Evolutionary conservation across 495 filamentous ascomycete species (phyloP), one percentile per base, ranked within the genome.

Genomic region (Aspergillus haitiensis): DNA sequence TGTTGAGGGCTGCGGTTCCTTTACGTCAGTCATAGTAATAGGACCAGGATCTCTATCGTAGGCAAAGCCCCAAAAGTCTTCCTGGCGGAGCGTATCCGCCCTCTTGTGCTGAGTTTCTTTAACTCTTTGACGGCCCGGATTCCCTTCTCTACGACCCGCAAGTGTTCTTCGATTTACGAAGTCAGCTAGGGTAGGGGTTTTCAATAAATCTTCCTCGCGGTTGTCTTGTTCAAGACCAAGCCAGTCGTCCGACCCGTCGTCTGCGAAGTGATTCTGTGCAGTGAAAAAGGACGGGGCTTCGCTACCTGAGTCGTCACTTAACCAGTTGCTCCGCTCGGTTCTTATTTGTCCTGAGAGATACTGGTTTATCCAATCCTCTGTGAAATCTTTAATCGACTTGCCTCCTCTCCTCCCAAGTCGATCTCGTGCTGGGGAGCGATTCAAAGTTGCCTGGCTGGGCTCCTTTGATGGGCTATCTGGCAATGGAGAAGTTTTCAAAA

Each of bases 291-390:
- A 80, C 0, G 75, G 77, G 7, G 77, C 74, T 47, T 80, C 77
- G 46, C 77, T 76, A 65, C 83, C 85, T 31, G 84, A 82, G 61
- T 87, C 86, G 86, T 91, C 88, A 65, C 87, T 91, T 45, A 88
- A 71, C 88, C 88, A 91, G 69, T 88, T 84, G 40, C 81, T 82
- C 53, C 82, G 80, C 69, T 90, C 88, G 53, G 82, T 81, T 42
- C 81, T 72, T 44, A 76, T 76, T 62, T 84, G 83, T 61, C 82
- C 80, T 9, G 83, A 81, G 7, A 88, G 84, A 62, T 89, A 88
- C 62, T 88, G 86, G 40, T 88, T 84, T 59, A 91, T 88, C 88
- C 88, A 91, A 75, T 88, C 87, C 66, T 90, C 84, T 1, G 87
- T 90, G 55, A 90, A 85, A 45, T 88, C 86, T 53, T 75, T 74